Evolutionary conservation across 2,329 filamentous ascomycete genomes (phyloP).

Genomic region (Corinectria fuckeliana): DNA sequence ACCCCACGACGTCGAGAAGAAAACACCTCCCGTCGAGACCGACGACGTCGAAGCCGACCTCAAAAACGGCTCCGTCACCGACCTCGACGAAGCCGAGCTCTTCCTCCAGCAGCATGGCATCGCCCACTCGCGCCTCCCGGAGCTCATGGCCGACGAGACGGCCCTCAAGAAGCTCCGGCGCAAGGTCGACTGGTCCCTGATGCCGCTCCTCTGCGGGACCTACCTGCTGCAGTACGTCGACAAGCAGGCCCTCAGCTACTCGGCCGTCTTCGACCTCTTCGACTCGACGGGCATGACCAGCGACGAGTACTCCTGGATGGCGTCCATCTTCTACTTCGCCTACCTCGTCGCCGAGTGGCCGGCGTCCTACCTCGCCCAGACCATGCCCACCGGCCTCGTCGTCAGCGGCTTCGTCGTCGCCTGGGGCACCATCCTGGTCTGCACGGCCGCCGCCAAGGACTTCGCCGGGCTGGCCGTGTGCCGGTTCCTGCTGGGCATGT

Average conservation of each 20-base stretch:
- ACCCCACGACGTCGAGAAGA: slow-evolving; percentile 33
- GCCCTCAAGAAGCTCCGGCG: slow-evolving; percentile 40
- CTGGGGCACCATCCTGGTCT: slow-evolving; percentile 52
- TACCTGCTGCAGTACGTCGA: slow-evolving; percentile 62
- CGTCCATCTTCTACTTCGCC: slow-evolving; percentile 62
- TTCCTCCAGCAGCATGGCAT: slow-evolving; percentile 38
- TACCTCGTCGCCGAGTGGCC: slow-evolving; percentile 52
- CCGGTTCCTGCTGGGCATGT: slow-evolving; percentile 54
- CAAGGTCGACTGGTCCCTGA: slow-evolving; percentile 56
- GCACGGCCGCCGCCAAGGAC: slow-evolving; percentile 49
- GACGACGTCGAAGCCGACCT: slow-evolving; percentile 36
- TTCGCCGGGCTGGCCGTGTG: slow-evolving; percentile 54
- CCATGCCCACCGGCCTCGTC: slow-evolving; percentile 43
- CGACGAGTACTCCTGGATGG: slow-evolving; percentile 60
- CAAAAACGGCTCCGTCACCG: slow-evolving; percentile 29
- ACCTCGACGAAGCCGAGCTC: slow-evolving; percentile 38
- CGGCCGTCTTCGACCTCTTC: slow-evolving; percentile 63
- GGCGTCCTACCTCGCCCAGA: slow-evolving; percentile 45
- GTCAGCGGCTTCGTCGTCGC: slow-evolving; percentile 43
- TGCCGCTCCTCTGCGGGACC: slow-evolving; percentile 59
- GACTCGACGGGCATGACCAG: slow-evolving; percentile 53
- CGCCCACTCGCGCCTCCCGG: slow-evolving; percentile 27
- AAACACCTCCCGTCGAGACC: slow-evolving; percentile 22
- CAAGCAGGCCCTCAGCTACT: slow-evolving; percentile 61
- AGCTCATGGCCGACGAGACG: slow-evolving; percentile 34